Evolutionary conservation across 352 stramenopile species (phyloP), one percentile per base, ranked within the genome.

Genomic region (Phytophthora colocasiae): DNA sequence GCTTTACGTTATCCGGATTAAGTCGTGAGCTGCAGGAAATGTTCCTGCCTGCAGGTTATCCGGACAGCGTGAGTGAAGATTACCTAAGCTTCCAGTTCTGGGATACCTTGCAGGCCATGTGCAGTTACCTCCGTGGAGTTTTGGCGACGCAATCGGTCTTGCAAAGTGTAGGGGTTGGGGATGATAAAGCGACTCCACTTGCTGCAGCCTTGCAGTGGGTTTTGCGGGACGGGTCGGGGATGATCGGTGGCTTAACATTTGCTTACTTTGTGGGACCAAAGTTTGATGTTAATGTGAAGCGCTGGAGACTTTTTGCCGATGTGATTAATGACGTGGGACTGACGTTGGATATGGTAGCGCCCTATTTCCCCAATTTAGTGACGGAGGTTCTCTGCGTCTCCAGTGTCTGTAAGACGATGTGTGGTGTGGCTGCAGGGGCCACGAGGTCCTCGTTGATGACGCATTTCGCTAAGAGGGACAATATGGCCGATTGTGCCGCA

Each of bases 51-150:
- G 85, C 77, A 5, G 88, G 89, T 1, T 96, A 95, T 73, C 90
- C 90, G n/a, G 77, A 86, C 68, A 92, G 79, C 39, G 88, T 96
- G 60, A 92, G 80, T 38, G 84, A 92, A 43, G 90, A 96, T 70
- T 99, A 99, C 78, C 74, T 98, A 34, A 68, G 82, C 52, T 99
- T 98, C 77, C 97, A 99, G 81, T 84, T 93, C 53, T 99, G 96
- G 79, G 97, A 99, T 83, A 97, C 91, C 4, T 65, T 98, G 24
- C 97, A 99, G 68, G 85, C 83, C 66, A 88, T 99, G 66, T 99
- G 95, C 71, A 97, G 88, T 56, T 99, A 99, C 67, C 81, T 98
- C 40, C 81, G 97, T 6, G 95, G 95, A 32, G 92, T 99, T 14
- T 78, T 99, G 46, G 90, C 86, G 8, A 98, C 93, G 27, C 91